These are phyloP conservation scores for Ogataea polymorpha DNA, from an alignment of 805 yeast species.

Conservation along the genomic window DNA sequence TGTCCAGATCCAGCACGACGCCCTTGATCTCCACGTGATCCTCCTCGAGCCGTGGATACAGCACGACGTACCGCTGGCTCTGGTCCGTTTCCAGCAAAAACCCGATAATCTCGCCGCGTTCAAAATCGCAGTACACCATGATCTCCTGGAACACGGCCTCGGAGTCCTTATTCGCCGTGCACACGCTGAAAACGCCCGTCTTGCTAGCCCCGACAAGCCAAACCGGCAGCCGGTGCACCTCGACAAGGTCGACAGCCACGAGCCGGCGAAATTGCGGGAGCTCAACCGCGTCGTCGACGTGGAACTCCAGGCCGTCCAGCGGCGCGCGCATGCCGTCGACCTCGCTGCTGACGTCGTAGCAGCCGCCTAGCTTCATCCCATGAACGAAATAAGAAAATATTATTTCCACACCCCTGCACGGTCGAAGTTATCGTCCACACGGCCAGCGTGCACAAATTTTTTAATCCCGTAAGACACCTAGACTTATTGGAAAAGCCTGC, in stretches of 20 bases:
- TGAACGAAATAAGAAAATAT: background rate
- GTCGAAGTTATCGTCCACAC: background rate
- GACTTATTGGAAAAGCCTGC: background rate
- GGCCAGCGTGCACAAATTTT: constrained; percentile 5
- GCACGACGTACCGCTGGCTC: constrained; percentile 10
- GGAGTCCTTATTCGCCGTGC: constrained; percentile 9
- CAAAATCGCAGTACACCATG: constrained; percentile 13
- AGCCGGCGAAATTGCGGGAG: constrained; percentile 6
- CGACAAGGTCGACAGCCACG: constrained; percentile 13
- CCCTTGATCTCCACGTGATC: constrained; percentile 11
- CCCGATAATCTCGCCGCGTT: constrained; percentile 8
- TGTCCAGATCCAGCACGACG: constrained; percentile 13
- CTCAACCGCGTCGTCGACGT: background rate
- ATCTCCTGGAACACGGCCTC: constrained; percentile 13
- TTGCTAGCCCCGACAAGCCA: constrained; percentile 14
- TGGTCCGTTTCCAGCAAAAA: constrained; percentile 14
- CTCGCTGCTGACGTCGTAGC: constrained; percentile 1
- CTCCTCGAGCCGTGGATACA: constrained; percentile 14
- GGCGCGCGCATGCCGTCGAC: background rate
- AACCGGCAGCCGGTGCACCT: constrained; percentile 13
- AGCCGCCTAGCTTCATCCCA: constrained; percentile 1
- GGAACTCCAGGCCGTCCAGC: constrained; percentile 1
- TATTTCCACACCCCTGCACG: too few relatives aligned
- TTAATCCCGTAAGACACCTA: constrained; percentile 7
- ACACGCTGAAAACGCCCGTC: constrained; percentile 8